phyloP scores from a whole-genome alignment of 352 stramenopile genomes.

The Pythium sukuiense region DNA sequence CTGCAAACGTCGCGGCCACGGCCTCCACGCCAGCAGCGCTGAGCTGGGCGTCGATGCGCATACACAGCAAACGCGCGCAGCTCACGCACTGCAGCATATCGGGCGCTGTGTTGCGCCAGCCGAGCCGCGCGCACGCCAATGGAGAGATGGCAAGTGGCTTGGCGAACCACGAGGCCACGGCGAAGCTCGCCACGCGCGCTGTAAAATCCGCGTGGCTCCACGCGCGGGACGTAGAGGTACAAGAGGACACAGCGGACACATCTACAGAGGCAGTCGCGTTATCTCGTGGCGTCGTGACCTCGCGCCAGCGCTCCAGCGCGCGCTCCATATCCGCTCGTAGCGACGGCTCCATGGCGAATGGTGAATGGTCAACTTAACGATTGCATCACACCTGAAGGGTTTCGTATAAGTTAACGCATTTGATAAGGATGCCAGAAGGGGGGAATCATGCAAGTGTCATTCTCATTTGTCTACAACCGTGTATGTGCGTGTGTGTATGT shows the following conservation, averaged over 20 bases:
- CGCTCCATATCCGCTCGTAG: constrained; percentile 16
- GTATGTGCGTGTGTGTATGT: neutral
- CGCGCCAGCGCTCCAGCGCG: constrained; percentile 24
- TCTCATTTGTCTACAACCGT: constrained; percentile 7
- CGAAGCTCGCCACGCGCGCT: constrained; percentile 50
- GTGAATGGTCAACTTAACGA: constrained; percentile 3
- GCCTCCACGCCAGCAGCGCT: constrained; percentile 39
- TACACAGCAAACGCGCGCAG: constrained; percentile 52
- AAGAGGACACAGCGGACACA: neutral
- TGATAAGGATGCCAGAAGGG: neutral
- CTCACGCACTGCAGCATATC: constrained; percentile 51
- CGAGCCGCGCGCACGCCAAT: constrained; percentile 51
- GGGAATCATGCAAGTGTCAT: neutral
- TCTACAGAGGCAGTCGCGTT: neutral
- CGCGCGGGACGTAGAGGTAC: constrained; percentile 30
- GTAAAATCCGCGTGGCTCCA: constrained; percentile 57
- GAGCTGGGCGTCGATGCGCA: constrained; percentile 47
- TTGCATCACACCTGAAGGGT: neutral
- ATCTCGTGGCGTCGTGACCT: constrained; percentile 26
- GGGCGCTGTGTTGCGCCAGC: constrained; percentile 46
- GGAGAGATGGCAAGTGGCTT: constrained; percentile 49
- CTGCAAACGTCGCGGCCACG: constrained; percentile 42
- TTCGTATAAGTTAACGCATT: neutral
- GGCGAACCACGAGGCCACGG: constrained; percentile 59
- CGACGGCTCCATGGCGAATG: constrained; percentile 1